phyloP scores from a whole-genome alignment of 108 stramenopile genomes.

The Fragilaria radians region DNA sequence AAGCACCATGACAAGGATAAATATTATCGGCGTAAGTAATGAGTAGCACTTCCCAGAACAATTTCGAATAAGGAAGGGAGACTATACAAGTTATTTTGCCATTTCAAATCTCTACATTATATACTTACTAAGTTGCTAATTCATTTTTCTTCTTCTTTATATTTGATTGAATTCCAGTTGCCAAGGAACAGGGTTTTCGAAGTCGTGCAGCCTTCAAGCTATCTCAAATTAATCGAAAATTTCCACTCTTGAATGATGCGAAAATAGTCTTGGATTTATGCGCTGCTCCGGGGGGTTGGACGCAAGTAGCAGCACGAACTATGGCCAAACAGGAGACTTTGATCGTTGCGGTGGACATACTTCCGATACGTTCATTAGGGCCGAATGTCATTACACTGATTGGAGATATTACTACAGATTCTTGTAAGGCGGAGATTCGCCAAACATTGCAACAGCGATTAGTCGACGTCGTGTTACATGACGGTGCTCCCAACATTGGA shows the following conservation, averaged over 20 bases:
- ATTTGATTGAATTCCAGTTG: conserved; percentile 51
- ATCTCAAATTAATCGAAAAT: conserved; percentile 97
- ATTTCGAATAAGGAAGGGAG: conserved; percentile 1
- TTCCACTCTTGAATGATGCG: conserved; percentile 73
- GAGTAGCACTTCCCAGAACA: background rate
- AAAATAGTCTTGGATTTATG: conserved; percentile 94
- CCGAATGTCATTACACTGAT: conserved; percentile 87
- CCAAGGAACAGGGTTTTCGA: conserved; percentile 97
- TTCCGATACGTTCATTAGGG: conserved; percentile 76
- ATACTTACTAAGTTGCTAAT: conserved; percentile 3
- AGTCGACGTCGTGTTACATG: conserved; percentile 96
- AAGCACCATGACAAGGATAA: conserved; percentile 93
- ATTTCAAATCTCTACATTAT: background rate
- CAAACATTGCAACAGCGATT: conserved; percentile 46
- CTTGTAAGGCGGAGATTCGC: conserved; percentile 83
- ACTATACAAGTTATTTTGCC: conserved; percentile 1
- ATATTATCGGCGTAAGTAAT: conserved; percentile 75
- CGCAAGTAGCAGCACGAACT: conserved; percentile 87
- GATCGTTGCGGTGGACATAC: conserved; percentile 96
- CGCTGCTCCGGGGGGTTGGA: conserved; percentile 99
- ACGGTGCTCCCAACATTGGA: conserved; percentile 99
- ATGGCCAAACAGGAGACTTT: conserved; percentile 44
- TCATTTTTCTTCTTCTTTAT: conserved; percentile 2
- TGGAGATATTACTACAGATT: conserved; percentile 96
- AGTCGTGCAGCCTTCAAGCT: conserved; percentile 97